Evolutionary conservation across 192 early-diverging fungal genomes (phyloP).

Genomic region (Lobosporangium transversale): DNA sequence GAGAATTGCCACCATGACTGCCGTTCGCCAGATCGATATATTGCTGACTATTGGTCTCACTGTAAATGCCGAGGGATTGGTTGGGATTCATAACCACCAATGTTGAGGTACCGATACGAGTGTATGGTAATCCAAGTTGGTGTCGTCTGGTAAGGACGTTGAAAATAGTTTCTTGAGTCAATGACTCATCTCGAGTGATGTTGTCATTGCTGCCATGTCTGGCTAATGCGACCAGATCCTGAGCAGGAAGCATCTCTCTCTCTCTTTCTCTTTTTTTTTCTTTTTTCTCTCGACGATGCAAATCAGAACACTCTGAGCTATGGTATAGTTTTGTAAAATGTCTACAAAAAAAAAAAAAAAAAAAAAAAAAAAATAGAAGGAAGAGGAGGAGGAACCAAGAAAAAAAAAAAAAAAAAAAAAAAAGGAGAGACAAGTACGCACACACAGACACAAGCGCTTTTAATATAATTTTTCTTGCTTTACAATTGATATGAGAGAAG

Average conservation of each 20-base stretch:
- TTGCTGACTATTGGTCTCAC: constrained; percentile 56
- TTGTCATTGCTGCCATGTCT: constrained; percentile 22
- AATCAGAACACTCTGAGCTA: too few relatives aligned
- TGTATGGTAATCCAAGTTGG: constrained; percentile 61
- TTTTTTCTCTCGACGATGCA: too few relatives aligned
- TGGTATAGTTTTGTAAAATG: too few relatives aligned
- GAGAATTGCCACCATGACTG: neutral
- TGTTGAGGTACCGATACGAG: constrained; percentile 57
- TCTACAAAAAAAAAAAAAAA: neutral
- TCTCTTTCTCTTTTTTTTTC: too few relatives aligned
- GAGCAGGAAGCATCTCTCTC: constrained; percentile 28
- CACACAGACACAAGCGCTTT: neutral
- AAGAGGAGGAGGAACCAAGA: neutral
- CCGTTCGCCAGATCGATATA: constrained; percentile 55
- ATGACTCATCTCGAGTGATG: constrained; percentile 24
- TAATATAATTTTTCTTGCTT: too few relatives aligned
- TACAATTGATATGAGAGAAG: too few relatives aligned
- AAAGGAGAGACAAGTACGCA: neutral
- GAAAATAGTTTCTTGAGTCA: constrained; percentile 38
- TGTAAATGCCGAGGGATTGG: constrained; percentile 56
- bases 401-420: neutral
- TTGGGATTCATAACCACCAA: constrained; percentile 63
- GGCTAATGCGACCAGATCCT: constrained; percentile 47
- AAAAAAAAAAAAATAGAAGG: neutral
- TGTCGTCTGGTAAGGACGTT: constrained; percentile 35